Conservation (phyloP, 129 eudicot species). For the Ambrosia artemisiifolia region DNA sequence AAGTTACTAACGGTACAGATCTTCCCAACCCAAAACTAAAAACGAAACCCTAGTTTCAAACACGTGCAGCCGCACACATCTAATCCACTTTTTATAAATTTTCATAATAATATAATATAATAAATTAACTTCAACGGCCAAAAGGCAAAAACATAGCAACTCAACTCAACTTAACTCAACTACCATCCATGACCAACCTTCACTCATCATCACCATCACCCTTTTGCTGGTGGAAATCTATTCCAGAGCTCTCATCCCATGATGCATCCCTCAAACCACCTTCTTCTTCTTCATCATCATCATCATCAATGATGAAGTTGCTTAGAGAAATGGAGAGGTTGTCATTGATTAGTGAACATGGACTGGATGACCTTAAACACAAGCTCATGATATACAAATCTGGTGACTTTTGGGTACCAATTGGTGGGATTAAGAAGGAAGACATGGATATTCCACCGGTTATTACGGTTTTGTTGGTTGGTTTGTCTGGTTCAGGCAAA, state of each 20-base stretch:
- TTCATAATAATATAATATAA: not conserved
- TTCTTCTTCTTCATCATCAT: not conserved
- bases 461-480: slow-evolving; percentile 51
- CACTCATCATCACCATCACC: slow-evolving; percentile 6
- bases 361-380: slow-evolving; percentile 66
- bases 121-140: too few species aligned
- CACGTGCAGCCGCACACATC: slow-evolving; percentile 36
- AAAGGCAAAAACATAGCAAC: too few species aligned
- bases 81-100: slow-evolving; percentile 3
- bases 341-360: slow-evolving; percentile 47
- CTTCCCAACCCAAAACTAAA: not conserved
- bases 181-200: not conserved
- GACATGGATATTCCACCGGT: slow-evolving; percentile 50
- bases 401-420: slow-evolving; percentile 77
- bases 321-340: slow-evolving; percentile 71
- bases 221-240: slow-evolving; percentile 56
- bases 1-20: slow-evolving; percentile 1
- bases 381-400: slow-evolving; percentile 55
- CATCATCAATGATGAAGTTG: slow-evolving; percentile 44
- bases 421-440: slow-evolving; percentile 72
- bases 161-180: not conserved
- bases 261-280: not conserved
- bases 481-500: slow-evolving; percentile 59
- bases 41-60: slow-evolving; percentile 31
- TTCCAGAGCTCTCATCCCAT: slow-evolving; percentile 26